Base-by-base conservation (phyloP, 2,329 filamentous ascomycete genomes). In the Cercospora sesami region DNA sequence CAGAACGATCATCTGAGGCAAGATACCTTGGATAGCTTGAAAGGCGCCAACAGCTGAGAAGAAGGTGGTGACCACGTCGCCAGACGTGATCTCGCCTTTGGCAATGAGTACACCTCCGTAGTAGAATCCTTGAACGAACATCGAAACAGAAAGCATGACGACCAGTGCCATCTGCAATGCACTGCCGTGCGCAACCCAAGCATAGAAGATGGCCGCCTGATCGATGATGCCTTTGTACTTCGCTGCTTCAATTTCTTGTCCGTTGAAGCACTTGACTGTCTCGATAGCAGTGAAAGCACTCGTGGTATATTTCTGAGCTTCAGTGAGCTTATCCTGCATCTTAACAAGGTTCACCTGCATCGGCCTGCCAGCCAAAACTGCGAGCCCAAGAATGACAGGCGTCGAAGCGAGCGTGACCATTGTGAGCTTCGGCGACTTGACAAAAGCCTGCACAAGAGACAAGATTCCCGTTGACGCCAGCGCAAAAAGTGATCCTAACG, bases 71-170 rank as follows among this genome's bases (percentile, higher is more conserved):
- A 97, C 79, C 3, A 96, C 87, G 65, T 90, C 83, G 0, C 90
- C 91, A 0, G 92, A 81, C 10, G 82, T 83, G 12, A 87, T 80
- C 0, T 83, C 78, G 1, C 87, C 88, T 1, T 85, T 79, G 9
- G 84, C 82, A 9, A 95, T 88, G 1, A 97, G 84, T 1, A 86
- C 82, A 30, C 90, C 86, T 0, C 93, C 94, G 73, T 94, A 96
- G 87, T 92, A 97, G 75, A 98, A 97, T 0, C 93, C 94, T 66
- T 93, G 86, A 0, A 96, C 90, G 72, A 98, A 97, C 77, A 97
- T 89, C 1, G 84, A 84, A 3, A 93, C 86, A 31, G 90, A 89
- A 81, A 93, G 89, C 72, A 96, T 87, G 58, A 90, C 89, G 62
- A 92, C 85, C 59, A 91, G 86, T 0, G 89, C 89, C 75, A 91